Conservation (phyloP, 768 basidiomycete species). For the Gyrodon lividus region DNA sequence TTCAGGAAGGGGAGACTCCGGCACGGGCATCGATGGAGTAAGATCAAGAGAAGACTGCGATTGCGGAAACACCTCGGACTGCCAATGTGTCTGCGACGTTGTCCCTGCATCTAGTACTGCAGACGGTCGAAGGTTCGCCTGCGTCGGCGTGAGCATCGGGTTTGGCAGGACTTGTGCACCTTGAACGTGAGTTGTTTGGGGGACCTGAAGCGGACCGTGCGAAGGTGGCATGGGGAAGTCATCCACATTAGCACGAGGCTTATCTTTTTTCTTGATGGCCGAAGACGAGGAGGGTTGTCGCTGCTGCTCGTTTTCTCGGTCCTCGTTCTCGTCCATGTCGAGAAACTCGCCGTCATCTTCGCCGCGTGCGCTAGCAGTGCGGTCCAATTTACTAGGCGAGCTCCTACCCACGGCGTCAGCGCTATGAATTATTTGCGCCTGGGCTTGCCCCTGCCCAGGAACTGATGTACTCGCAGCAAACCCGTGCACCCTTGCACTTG, state of each 20-base stretch:
- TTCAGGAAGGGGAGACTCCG: conserved; percentile 30
- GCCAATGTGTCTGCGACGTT: conserved; percentile 25
- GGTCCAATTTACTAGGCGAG: conserved; percentile 14
- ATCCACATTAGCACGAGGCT: conserved; percentile 44
- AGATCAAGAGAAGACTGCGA: conserved; percentile 25
- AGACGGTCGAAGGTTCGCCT: conserved; percentile 22
- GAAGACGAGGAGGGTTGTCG: not conserved
- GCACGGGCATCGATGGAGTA: conserved; percentile 13
- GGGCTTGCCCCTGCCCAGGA: not conserved
- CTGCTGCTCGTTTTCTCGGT: conserved; percentile 19
- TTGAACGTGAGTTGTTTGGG: conserved; percentile 9
- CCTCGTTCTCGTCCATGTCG: conserved; percentile 50
- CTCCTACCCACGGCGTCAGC: not conserved
- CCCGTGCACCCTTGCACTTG: conserved; percentile 42
- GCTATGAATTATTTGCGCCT: not conserved
- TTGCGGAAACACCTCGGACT: conserved; percentile 21
- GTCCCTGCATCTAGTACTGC: conserved; percentile 12
- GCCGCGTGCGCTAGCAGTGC: conserved; percentile 5
- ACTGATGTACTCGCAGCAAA: not conserved
- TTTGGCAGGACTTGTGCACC: conserved; percentile 4
- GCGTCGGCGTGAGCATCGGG: conserved; percentile 11
- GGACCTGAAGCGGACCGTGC: conserved; percentile 13
- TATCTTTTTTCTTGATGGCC: conserved; percentile 21
- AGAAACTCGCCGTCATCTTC: conserved; percentile 57
- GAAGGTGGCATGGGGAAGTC: conserved; percentile 53